These are phyloP conservation scores for Cutaneotrichosporon cutaneum DNA, from an alignment of 1,284 basidiomycete species.

Conservation along the genomic window DNA sequence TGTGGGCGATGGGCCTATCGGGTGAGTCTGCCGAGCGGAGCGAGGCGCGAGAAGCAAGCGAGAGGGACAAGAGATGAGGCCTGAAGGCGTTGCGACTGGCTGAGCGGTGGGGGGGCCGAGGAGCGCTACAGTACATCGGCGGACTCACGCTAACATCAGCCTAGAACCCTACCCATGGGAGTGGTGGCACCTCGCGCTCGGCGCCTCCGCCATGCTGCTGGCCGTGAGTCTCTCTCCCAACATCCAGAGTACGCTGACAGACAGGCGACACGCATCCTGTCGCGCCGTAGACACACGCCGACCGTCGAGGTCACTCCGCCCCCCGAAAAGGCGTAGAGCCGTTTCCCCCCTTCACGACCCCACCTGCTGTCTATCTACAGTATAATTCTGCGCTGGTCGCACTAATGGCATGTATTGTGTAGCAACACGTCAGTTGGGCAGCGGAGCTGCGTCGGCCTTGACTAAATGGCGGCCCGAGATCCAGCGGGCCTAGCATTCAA, in stretches of 20 bases:
- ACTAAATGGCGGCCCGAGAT: too few relatives aligned
- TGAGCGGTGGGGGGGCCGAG: too few relatives aligned
- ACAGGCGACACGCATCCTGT: neutral
- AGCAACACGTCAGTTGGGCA: neutral
- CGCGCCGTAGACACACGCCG: neutral
- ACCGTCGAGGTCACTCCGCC: neutral
- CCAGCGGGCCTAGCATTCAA: too few relatives aligned
- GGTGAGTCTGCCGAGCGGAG: slow-evolving; percentile 1
- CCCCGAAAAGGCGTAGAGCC: neutral
- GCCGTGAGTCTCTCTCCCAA: neutral
- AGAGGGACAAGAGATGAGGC: too few relatives aligned
- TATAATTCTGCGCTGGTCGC: neutral
- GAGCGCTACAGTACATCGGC: too few relatives aligned
- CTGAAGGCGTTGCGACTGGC: too few relatives aligned
- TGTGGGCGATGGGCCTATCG: slow-evolving; percentile 5
- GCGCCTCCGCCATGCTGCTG: neutral
- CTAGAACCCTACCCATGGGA: neutral
- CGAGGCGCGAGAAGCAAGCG: too few relatives aligned
- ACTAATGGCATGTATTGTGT: neutral
- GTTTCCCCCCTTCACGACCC: neutral
- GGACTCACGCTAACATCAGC: neutral
- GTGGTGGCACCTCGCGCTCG: neutral
- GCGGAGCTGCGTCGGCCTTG: too few relatives aligned
- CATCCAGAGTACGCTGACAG: neutral
- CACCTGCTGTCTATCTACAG: neutral